Conservation (phyloP, 768 basidiomycete genomes). For the Cystofilobasidium capitatum region DNA sequence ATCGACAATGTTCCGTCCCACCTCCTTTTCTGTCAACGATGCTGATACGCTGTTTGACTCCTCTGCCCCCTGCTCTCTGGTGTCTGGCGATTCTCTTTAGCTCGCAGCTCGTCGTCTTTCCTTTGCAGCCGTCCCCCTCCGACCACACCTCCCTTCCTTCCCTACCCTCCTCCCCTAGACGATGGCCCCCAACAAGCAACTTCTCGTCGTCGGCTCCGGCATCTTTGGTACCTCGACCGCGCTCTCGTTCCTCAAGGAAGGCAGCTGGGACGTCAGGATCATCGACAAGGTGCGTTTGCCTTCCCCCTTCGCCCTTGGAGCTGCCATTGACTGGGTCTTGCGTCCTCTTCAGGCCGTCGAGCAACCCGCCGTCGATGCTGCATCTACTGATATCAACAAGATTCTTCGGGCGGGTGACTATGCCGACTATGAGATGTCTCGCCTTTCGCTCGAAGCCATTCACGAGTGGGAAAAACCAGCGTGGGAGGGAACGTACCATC, state of each 20-base stretch:
- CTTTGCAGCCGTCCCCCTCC: not conserved
- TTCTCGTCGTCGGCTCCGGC: conserved; percentile 29
- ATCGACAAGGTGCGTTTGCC: conserved; percentile 46
- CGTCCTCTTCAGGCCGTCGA: conserved; percentile 43
- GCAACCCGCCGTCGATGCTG: conserved; percentile 74
- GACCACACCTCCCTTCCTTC: not conserved
- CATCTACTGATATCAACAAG: conserved; percentile 45
- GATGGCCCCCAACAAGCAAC: not conserved
- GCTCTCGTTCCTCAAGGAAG: conserved; percentile 53
- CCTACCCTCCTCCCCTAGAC: not conserved
- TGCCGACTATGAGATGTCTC: conserved; percentile 55
- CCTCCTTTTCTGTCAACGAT: no score
- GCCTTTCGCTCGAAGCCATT: conserved; percentile 68
- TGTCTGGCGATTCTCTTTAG: no score
- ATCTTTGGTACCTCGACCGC: conserved; percentile 83
- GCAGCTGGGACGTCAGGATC: conserved; percentile 63
- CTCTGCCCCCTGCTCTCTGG: no score
- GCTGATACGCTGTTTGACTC: no score
- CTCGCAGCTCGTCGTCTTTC: no score
- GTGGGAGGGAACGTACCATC: conserved; percentile 57
- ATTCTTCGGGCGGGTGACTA: conserved; percentile 41
- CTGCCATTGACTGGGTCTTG: not conserved
- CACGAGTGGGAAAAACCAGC: conserved; percentile 57
- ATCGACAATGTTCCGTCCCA: no score
- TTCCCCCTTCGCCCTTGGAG: not conserved